Evolutionary conservation across 2,329 filamentous ascomycete species (phyloP).

Genomic region (Eurotiales sp.): DNA sequence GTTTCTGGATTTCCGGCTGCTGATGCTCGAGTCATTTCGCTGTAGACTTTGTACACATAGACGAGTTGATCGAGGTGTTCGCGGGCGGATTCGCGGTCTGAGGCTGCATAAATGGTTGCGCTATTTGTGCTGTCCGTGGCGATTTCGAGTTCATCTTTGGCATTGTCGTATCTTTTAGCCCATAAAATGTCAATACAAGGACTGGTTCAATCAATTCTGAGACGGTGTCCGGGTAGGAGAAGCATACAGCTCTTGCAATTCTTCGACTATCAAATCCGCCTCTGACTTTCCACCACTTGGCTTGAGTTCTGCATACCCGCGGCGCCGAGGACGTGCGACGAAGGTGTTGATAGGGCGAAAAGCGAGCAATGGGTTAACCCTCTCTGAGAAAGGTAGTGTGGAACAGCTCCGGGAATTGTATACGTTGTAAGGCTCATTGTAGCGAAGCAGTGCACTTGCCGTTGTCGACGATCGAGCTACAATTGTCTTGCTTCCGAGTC

Average conservation of each 20-base stretch:
- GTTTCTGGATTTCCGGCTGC: not conserved
- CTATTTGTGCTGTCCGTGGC: conserved; percentile 45
- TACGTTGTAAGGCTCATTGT: not conserved
- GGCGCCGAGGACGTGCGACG: not conserved
- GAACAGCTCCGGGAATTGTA: not conserved
- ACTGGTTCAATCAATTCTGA: too few species aligned
- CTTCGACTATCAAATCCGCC: conserved; percentile 33
- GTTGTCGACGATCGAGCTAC: not conserved
- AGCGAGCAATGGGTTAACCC: not conserved
- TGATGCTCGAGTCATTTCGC: conserved; percentile 15
- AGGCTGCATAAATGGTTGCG: conserved; percentile 44
- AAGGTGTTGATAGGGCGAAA: not conserved
- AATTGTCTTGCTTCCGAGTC: not conserved
- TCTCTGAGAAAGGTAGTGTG: not conserved
- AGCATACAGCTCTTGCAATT: conserved; percentile 34
- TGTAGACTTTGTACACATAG: conserved; percentile 34
- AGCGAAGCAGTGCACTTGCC: not conserved
- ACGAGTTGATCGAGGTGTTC: conserved; percentile 42
- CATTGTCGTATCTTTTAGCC: conserved; percentile 42
- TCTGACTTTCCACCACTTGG: conserved; percentile 23
- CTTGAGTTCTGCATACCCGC: conserved; percentile 5
- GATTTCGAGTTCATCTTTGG: conserved; percentile 49
- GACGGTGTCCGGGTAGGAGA: too few species aligned
- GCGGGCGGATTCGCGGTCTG: conserved; percentile 44
- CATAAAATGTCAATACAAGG: not conserved